phyloP scores from a whole-genome alignment of 2,329 filamentous ascomycete genomes.

The Paramyrothecium roridum region DNA sequence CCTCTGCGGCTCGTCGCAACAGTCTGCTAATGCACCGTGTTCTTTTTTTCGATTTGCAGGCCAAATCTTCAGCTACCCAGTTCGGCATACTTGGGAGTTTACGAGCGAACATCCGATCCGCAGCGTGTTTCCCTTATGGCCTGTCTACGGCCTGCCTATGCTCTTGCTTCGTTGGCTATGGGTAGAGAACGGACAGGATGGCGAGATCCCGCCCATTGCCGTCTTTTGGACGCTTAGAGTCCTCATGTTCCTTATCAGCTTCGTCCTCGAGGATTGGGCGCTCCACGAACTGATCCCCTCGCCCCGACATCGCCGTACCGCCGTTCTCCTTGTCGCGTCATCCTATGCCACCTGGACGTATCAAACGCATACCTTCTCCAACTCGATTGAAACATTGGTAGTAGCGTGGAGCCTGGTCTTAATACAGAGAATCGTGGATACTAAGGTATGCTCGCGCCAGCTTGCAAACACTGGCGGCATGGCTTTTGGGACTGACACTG shows the following conservation, averaged over 20 bases:
- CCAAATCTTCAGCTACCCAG: conserved; percentile 88
- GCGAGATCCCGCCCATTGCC: conserved; percentile 74
- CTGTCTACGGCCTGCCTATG: conserved; percentile 92
- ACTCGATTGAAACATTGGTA: conserved; percentile 89
- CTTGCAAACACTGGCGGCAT: conserved; percentile 2
- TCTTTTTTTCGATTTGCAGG: conserved; percentile 48
- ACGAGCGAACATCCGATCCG: conserved; percentile 84
- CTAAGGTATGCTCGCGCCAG: conserved; percentile 56
- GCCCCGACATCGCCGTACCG: conserved; percentile 66
- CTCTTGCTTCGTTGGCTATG: conserved; percentile 88
- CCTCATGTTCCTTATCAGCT: conserved; percentile 92
- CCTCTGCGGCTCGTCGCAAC: neutral
- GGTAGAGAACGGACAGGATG: conserved; percentile 76
- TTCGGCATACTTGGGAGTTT: conserved; percentile 93
- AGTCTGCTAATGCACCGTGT: neutral
- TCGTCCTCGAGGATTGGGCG: conserved; percentile 97
- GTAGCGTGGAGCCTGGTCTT: conserved; percentile 93
- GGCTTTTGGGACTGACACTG: conserved; percentile 18
- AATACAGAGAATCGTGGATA: conserved; percentile 79
- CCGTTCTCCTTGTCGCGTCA: conserved; percentile 83
- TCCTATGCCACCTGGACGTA: conserved; percentile 99
- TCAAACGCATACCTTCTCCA: conserved; percentile 97
- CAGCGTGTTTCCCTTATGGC: conserved; percentile 95
- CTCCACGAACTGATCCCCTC: conserved; percentile 85
- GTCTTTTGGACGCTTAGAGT: conserved; percentile 88